These are phyloP conservation scores for Plantago ovata DNA, from an alignment of 257 asterid genomes.

Conservation along the genomic window DNA sequence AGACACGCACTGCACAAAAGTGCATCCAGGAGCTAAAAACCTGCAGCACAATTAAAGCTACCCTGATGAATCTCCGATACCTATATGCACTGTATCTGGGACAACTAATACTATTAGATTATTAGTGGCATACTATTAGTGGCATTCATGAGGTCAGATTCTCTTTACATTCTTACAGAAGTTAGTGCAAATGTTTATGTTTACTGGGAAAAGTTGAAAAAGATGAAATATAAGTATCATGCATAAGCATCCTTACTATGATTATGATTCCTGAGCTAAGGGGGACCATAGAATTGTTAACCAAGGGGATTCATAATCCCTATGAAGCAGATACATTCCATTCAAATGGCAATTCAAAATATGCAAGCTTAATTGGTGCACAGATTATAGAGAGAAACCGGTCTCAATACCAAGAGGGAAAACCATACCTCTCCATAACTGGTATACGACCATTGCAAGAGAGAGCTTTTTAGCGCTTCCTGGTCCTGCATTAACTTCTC, in stretches of 20 bases:
- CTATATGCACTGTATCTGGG: conserved; percentile 8
- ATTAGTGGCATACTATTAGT: too few relatives aligned
- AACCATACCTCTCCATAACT: conserved; percentile 80
- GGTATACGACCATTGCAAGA: conserved; percentile 77
- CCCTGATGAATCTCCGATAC: neutral
- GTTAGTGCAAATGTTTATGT: too few relatives aligned
- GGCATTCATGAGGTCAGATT: neutral
- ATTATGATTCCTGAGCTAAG: too few relatives aligned
- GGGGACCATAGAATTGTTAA: too few relatives aligned
- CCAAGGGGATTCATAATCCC: too few relatives aligned
- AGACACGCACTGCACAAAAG: conserved; percentile 84
- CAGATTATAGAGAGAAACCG: neutral
- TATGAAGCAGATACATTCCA: too few relatives aligned
- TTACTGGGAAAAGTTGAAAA: too few relatives aligned
- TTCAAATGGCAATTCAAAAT: too few relatives aligned
- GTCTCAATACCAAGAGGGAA: conserved; percentile 15
- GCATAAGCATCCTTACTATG: too few relatives aligned
- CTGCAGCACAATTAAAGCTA: conserved; percentile 34
- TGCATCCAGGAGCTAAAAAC: conserved; percentile 98
- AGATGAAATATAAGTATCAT: too few relatives aligned
- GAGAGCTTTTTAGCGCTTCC: conserved; percentile 66
- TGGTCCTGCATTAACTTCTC: conserved; percentile 75
- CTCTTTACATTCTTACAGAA: too few relatives aligned
- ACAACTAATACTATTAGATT: too few relatives aligned
- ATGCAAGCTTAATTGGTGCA: neutral